Percentiles rank a stretch among this genome's conserved stretches.
Evolutionary conservation across 805 yeast genomes (phyloP).

Genomic region (Wickerhamomyces hampshirensis): DNA sequence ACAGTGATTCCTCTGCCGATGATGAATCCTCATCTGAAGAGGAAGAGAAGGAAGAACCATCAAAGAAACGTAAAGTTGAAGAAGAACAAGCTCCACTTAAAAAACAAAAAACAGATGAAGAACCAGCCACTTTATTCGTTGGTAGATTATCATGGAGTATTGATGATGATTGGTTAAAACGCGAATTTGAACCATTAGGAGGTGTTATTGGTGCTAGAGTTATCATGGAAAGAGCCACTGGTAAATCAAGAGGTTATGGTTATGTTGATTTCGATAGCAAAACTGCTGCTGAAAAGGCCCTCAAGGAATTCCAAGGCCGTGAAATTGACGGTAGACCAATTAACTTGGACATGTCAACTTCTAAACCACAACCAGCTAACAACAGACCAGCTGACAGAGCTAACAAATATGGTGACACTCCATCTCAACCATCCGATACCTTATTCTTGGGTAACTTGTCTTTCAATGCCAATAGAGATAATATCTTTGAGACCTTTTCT

Average conservation of each 20-base stretch:
- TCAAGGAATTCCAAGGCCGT: constrained; percentile 79
- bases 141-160: constrained; percentile 97
- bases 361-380: constrained; percentile 61
- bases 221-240: constrained; percentile 86
- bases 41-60: constrained; percentile 19
- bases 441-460: constrained; percentile 94
- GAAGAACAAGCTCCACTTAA: constrained; percentile 30
- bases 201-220: constrained; percentile 90
- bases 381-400: constrained; percentile 73
- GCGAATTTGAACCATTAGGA: constrained; percentile 78
- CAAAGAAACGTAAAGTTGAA: constrained; percentile 33
- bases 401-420: constrained; percentile 81
- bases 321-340: constrained; percentile 97
- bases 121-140: constrained; percentile 87
- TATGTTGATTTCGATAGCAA: constrained; percentile 88
- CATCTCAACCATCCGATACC: constrained; percentile 92
- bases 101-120: constrained; percentile 40
- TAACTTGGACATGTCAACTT: constrained; percentile 86
- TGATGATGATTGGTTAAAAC: constrained; percentile 89
- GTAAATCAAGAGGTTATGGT: constrained; percentile 95
- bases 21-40: constrained; percentile 22
- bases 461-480: constrained; percentile 82
- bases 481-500: constrained; percentile 66
- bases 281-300: constrained; percentile 80
- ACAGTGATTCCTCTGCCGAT: too few relatives aligned